Base-by-base conservation (phyloP, 495 filamentous ascomycete genomes). In the Choiromyces venosus region DNA sequence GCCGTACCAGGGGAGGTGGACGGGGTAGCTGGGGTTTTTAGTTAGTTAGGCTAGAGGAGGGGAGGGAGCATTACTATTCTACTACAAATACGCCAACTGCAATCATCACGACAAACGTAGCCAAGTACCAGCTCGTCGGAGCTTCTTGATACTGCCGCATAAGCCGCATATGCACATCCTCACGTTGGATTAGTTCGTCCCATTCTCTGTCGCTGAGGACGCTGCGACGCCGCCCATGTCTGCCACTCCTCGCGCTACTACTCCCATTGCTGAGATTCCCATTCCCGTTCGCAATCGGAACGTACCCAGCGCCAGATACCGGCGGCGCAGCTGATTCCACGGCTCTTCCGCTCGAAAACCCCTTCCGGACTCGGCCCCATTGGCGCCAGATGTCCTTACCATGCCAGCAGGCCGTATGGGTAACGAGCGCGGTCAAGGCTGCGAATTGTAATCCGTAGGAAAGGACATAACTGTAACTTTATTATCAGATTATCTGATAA, bases 401-500 rank as follows among this genome's bases (percentile, higher is more conserved):
- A 73, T 93, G 90, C 91, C 91, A 92, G 75, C 89, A 89, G 37
- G 85, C 82, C 1, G 90, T 91, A 81, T 92, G 90, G 0, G 91
- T 90, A 44, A 92, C 82, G 7, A 92, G 84, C 10, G 92, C 87
- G 35, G 91, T 88, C 36, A 95, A 84, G 0, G 90, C 90, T 4
- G 92, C 92, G 80, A 95, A 94, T 71, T 93, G 91, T 33, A 95
- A 86, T 0, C 88, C 92, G 71, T 93, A 94, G 75, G 89, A 90
- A 39, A 94, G 82, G 29, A 90, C 90, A 74, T 93, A 93, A 68
- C 78, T 80, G 16, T 40, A 37, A 33, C 35, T 68, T 35, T 21
- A 39, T 9, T 68, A 68, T 76, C 37, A 68, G 65, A 71, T 66
- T 19, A 68, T 72, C 44, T 33, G 36, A 72, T 72, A 71, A 71